Evolutionary conservation across 306 rosid genomes (phyloP).

Genomic region (Myrica gale): DNA sequence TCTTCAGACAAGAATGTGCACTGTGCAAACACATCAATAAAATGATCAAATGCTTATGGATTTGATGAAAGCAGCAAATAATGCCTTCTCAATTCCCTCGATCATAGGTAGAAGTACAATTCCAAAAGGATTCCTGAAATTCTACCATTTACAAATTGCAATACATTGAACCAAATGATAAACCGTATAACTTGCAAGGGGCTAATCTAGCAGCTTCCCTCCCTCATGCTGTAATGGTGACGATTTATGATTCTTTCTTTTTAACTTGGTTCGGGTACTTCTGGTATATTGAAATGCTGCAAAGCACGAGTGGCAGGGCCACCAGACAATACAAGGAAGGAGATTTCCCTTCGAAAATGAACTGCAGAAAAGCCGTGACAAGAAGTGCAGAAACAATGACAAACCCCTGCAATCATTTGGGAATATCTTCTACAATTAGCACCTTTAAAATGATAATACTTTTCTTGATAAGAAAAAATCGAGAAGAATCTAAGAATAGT

Average conservation of each 20-base stretch:
- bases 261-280: conserved; percentile 73
- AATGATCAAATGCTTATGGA: conserved; percentile 21
- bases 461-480: not conserved
- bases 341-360: conserved; percentile 87
- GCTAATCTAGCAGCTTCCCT: conserved; percentile 24
- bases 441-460: not conserved
- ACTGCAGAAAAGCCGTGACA: conserved; percentile 89
- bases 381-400: conserved; percentile 93
- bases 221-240: conserved; percentile 19
- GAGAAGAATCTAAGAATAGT: not conserved
- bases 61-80: not conserved
- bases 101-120: conserved; percentile 24
- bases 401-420: conserved; percentile 77
- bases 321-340: conserved; percentile 80
- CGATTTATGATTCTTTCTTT: conserved; percentile 57
- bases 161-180: conserved; percentile 23
- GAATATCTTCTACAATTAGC: conserved; percentile 7
- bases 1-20: conserved; percentile 10
- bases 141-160: conserved; percentile 42
- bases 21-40: conserved; percentile 13
- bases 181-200: conserved; percentile 23
- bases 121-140: conserved; percentile 26
- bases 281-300: conserved; percentile 86
- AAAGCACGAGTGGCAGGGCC: conserved; percentile 82
- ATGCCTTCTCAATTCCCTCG: conserved; percentile 21